Base-by-base conservation (phyloP, 108 stramenopile genomes). In the Stephanodiscus triporus region DNA sequence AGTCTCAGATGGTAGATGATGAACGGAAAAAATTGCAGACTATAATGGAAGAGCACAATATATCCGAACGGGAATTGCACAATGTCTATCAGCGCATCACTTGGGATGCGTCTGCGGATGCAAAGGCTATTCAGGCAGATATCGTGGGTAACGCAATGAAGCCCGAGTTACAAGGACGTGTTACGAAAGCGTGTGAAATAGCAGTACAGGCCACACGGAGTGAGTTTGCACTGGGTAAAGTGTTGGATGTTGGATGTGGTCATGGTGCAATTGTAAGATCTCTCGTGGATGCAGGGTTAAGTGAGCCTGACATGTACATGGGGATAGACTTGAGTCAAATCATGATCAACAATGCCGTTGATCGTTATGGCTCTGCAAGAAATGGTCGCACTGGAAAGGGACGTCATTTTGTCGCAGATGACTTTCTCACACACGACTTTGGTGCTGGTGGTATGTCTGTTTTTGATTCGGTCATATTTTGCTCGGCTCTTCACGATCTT, bases 21-120 rank as follows among this genome's bases (percentile, higher is more conserved):
- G 75, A 84, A 30, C 77, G 85, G 17, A 72, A 66, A 4, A 81
- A 72, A 49, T 68, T 89, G 38, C 59, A 84, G n/a, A 19, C 62
- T n/a, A 26, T 87, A 14, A 73, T 76, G 55, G 38, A 65, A 20
- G 78, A 84, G 32, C 72, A 88, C 50, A 47, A 61, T 20, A 20
- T 79, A n/a, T 55, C 73, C 1, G 81, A 75, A 27, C 68, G 65
- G 9, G 85, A 91, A 65, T 49, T 91, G 2, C 90, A 89, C 59
- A 88, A 88, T 58, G 19, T 84, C 6, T 84, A 84, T 47, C 90
- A 91, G 83, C 66, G 61, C 36, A 66, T 76, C 20, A 91, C 90
- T 4, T 91, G 90, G 90, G 87, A 91, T 84, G 90, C 90, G n/a
- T 78, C 76, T 27, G 90, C 90, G 14, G 88, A 89, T 83, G 90